phyloP scores from a whole-genome alignment of 73 alveolate genomes.

The Paramecium caudatum region DNA sequence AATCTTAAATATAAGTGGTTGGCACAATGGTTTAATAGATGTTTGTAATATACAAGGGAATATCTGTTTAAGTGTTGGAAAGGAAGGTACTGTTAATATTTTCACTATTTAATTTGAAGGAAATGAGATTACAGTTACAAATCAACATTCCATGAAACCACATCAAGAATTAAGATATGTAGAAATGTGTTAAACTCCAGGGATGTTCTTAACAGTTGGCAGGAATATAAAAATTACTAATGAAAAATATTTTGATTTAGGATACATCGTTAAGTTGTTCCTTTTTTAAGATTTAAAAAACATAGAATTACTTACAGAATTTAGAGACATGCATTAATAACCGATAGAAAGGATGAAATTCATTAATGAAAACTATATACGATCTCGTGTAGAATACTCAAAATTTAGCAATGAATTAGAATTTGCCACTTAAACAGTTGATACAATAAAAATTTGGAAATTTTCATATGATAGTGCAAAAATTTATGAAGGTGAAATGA shows the following conservation, averaged over 20 bases:
- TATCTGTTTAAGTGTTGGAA: constrained; percentile 27
- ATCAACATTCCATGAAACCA: constrained; percentile 39
- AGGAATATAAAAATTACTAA: neutral
- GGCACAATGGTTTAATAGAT: constrained; percentile 12
- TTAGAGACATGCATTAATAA: constrained; percentile 43
- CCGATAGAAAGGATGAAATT: constrained; percentile 40
- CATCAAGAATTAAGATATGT: constrained; percentile 64
- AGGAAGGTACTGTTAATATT: constrained; percentile 36
- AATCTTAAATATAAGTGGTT: neutral
- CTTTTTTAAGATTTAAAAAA: constrained; percentile 48
- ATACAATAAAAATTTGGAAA: constrained; percentile 49
- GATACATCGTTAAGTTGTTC: constrained; percentile 40
- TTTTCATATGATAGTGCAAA: constrained; percentile 63
- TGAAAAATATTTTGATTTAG: constrained; percentile 57
- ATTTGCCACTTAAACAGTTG: constrained; percentile 34
- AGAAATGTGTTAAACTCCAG: constrained; percentile 67
- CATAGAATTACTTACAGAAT: constrained; percentile 39
- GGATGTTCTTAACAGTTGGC: constrained; percentile 57
- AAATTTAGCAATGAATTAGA: constrained; percentile 67
- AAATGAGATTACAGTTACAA: constrained; percentile 11
- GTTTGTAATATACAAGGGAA: neutral
- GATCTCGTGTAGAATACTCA: constrained; percentile 15
- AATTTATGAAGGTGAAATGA: constrained; percentile 63
- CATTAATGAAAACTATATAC: constrained; percentile 6
- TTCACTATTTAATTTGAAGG: constrained; percentile 28